These are phyloP conservation scores for Penicillium sp. DNA, from an alignment of 2,329 filamentous ascomycete species.

Conservation along the genomic window DNA sequence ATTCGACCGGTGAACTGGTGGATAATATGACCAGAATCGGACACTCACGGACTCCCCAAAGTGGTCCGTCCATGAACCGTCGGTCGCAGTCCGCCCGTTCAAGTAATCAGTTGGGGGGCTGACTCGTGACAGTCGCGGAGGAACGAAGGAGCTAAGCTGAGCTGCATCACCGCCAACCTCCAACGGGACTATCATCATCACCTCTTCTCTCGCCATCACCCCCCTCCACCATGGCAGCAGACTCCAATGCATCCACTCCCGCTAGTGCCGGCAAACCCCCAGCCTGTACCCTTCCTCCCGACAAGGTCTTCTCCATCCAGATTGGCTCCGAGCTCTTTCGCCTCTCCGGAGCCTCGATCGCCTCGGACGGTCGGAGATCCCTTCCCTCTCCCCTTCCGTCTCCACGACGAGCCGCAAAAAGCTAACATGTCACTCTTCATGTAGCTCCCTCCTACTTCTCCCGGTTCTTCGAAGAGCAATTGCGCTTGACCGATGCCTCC, in stretches of 20 bases:
- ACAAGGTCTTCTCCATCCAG: conserved; percentile 71
- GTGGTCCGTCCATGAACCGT: background rate
- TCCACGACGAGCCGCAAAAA: conserved; percentile 6
- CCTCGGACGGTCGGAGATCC: conserved; percentile 64
- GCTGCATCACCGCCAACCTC: background rate
- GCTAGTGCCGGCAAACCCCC: conserved; percentile 3
- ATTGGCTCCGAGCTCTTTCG: conserved; percentile 71
- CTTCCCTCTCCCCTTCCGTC: background rate
- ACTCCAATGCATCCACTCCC: conserved; percentile 9
- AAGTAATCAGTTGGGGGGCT: too few relatives aligned
- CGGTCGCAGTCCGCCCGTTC: background rate
- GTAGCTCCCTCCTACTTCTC: conserved; percentile 95
- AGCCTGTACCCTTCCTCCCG: conserved; percentile 51
- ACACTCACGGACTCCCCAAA: background rate
- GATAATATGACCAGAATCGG: background rate
- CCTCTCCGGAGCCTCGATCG: conserved; percentile 70
- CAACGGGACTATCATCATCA: background rate
- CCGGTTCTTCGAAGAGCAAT: conserved; percentile 85
- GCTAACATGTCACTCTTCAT: conserved; percentile 46
- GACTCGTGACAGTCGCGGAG: too few relatives aligned
- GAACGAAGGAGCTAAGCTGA: background rate
- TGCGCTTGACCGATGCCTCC: conserved; percentile 63
- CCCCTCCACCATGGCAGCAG: conserved; percentile 4
- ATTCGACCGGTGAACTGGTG: background rate
- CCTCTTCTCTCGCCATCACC: background rate